These are phyloP conservation scores for Calonectria honghensis DNA, from an alignment of 2,329 filamentous ascomycete genomes.

Conservation along the genomic window DNA sequence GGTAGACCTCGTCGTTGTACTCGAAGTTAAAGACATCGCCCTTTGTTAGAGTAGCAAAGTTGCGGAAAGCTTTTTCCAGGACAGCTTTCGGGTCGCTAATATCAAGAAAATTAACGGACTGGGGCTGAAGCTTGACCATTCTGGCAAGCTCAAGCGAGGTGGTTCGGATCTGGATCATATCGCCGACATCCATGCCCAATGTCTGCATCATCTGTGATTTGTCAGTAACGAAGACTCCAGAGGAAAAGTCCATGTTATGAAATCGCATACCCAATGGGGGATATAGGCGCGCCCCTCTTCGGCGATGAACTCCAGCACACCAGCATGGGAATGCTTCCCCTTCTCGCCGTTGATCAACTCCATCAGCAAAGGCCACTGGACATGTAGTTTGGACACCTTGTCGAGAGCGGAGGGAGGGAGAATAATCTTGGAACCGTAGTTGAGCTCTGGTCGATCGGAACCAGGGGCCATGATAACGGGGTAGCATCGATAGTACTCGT, in stretches of 20 bases:
- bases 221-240: conserved; percentile 46
- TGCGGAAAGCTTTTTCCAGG: conserved; percentile 95
- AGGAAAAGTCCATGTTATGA: background rate
- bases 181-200: conserved; percentile 90
- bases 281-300: conserved; percentile 98
- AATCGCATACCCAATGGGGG: conserved; percentile 86
- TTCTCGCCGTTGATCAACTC: conserved; percentile 93
- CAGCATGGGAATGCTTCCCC: conserved; percentile 89
- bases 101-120: conserved; percentile 94
- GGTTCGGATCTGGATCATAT: conserved; percentile 95
- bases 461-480: conserved; percentile 96
- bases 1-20: conserved; percentile 96
- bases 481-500: conserved; percentile 99
- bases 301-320: conserved; percentile 97
- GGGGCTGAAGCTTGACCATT: conserved; percentile 97
- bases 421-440: conserved; percentile 98
- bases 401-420: conserved; percentile 97
- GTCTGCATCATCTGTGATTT: conserved; percentile 90
- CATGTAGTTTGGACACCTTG: conserved; percentile 96
- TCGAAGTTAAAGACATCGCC: conserved; percentile 97
- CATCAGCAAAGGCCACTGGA: conserved; percentile 98
- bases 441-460: conserved; percentile 89
- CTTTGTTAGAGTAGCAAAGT: conserved; percentile 94
- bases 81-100: conserved; percentile 98
- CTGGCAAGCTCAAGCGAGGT: conserved; percentile 93